These are phyloP conservation scores for Lojkania enalia DNA, from an alignment of 2,329 filamentous ascomycete genomes.

Conservation along the genomic window DNA sequence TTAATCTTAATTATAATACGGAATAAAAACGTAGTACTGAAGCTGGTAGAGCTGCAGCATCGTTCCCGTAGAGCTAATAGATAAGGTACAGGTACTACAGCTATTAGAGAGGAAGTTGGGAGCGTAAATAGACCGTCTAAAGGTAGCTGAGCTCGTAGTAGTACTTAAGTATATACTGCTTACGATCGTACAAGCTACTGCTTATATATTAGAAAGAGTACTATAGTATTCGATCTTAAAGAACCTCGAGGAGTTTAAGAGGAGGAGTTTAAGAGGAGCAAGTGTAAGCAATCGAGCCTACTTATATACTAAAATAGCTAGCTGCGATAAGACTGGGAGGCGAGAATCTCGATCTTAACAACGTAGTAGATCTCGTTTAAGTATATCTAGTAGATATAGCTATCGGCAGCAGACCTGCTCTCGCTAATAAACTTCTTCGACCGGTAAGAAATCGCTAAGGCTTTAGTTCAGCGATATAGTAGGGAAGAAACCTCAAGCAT, in stretches of 20 bases:
- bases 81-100: background rate
- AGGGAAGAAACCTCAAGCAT: too few species aligned
- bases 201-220: background rate
- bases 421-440: conserved; percentile 31
- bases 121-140: background rate
- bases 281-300: background rate
- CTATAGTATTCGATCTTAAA: background rate
- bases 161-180: background rate
- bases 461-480: too few species aligned
- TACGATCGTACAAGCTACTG: background rate
- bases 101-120: background rate
- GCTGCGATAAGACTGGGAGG: background rate
- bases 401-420: conserved; percentile 45
- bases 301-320: background rate
- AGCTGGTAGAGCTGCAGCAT: background rate
- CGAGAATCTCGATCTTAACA: conserved; percentile 25
- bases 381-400: conserved; percentile 33
- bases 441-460: conserved; percentile 9
- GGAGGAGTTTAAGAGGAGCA: too few species aligned
- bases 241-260: background rate
- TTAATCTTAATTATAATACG: background rate
- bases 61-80: background rate
- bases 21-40: background rate
- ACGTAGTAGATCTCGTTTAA: conserved; percentile 37
- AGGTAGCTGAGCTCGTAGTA: background rate